Evolutionary conservation across 148 eudicot genomes (phyloP), one percentile per base, ranked within the genome.

Genomic region (Rhododendron vialii): DNA sequence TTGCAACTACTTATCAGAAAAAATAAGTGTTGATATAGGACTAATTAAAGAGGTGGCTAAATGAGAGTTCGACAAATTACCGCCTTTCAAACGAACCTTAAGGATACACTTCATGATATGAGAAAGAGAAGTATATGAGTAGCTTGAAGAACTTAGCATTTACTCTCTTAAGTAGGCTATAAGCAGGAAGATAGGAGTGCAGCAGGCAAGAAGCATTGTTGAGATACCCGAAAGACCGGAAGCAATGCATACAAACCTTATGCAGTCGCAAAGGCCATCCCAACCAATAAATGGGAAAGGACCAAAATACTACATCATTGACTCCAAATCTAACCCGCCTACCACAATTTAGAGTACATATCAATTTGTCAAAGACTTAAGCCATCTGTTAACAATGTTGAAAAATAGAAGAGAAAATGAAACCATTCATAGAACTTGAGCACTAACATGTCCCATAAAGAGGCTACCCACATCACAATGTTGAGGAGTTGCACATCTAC

Each of bases 381-480:
- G 22, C 61, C 18, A 55, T 17, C 22, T 55, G 17, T 57, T 53
- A 81, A 59, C 2, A 20, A 15, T 61, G 8, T 61, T 38, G 80
- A 77, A 38, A 77, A 83, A 47, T 59, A 43, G 78, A 69, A 45
- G 59, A 67, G 53, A 83, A 43, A 20, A 41, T 13, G 7, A 43
- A 69, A 41, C 13, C 30, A 47, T 22, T 51, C 5, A n/a, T 75
- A 20, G 26, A 15, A 74, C 73, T 38, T 45, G 4, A 50, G 45
- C 78, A 43, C 4, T 14, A 82, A 36, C 43, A 59, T 28, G 57
- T 18, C 80, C 45, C 43, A 50, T 73, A 50, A 48, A 30, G 9
- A 47, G 85, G 48, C 9, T 47, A 69, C 79, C 50, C 61, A 84
- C 86, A 75, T 73, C 48, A 74, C 81, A 84, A 36, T 73, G 24